Conservation (phyloP, 495 filamentous ascomycete genomes). For the Aspergillus affinis region DNA sequence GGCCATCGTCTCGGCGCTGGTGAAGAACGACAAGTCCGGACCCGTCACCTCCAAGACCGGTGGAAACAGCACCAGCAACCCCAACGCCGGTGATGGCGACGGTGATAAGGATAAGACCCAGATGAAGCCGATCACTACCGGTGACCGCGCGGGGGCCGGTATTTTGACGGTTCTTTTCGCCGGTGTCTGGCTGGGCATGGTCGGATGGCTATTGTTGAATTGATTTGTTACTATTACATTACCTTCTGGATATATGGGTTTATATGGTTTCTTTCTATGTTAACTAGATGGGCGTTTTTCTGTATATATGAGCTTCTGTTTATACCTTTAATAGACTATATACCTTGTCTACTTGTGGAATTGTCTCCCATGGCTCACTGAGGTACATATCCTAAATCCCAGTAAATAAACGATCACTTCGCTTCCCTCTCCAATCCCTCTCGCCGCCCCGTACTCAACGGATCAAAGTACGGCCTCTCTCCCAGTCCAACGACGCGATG, state of each 20-base stretch:
- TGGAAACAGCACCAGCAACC: conserved; percentile 43
- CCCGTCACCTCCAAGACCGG: conserved; percentile 47
- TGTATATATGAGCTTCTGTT: not conserved
- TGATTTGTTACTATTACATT: not conserved
- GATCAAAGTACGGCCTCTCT: conserved; percentile 68
- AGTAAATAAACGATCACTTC: not conserved
- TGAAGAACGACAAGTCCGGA: conserved; percentile 10
- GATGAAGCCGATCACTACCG: conserved; percentile 46
- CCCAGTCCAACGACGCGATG: conserved; percentile 65
- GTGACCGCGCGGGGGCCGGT: conserved; percentile 59
- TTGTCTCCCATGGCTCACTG: not conserved
- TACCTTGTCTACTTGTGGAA: not conserved
- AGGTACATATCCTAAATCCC: not conserved
- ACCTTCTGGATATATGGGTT: not conserved
- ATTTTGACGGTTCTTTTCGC: conserved; percentile 58
- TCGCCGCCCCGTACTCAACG: conserved; percentile 40
- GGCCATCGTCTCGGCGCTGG: conserved; percentile 39
- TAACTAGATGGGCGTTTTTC: not conserved
- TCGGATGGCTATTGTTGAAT: conserved; percentile 20
- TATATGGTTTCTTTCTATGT: not conserved
- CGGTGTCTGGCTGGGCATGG: conserved; percentile 28
- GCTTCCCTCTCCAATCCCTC: conserved; percentile 37
- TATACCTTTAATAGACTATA: not conserved
- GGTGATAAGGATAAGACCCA: conserved; percentile 11
- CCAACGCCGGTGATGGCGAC: conserved; percentile 30